Conservation (phyloP, 225 moss, liverwort and hornwort species). For the Climacium dendroides region DNA sequence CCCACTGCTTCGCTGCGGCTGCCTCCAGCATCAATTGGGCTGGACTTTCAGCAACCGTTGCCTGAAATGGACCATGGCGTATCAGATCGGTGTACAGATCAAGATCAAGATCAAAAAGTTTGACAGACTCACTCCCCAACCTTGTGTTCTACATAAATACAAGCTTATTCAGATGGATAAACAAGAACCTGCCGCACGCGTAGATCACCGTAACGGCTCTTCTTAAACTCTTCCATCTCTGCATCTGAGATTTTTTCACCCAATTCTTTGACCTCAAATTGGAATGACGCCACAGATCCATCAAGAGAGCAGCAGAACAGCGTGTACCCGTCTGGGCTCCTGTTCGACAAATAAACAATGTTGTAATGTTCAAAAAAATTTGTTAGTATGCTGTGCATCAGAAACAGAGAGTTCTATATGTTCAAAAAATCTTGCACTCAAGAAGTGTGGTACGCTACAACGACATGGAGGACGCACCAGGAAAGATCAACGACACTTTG, state of each 20-base stretch:
- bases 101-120: not conserved
- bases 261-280: conserved; percentile 76
- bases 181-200: conserved; percentile 60
- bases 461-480: conserved; percentile 34
- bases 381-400: not conserved
- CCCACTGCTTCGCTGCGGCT: conserved; percentile 74
- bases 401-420: not conserved
- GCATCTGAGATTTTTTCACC: conserved; percentile 65
- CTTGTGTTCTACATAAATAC: not conserved
- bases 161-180: not conserved
- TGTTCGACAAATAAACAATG: conserved; percentile 11
- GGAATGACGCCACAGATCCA: conserved; percentile 84
- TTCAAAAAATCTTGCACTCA: not conserved
- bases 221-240: conserved; percentile 95
- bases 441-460: not conserved
- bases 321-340: conserved; percentile 96
- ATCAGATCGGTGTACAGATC: not conserved
- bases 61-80: conserved; percentile 10
- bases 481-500: conserved; percentile 98
- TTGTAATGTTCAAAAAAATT: not conserved
- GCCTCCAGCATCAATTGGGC: conserved; percentile 73
- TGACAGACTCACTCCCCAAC: not conserved
- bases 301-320: conserved; percentile 94
- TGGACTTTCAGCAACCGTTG: conserved; percentile 83
- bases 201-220: conserved; percentile 87